These are phyloP conservation scores for Talaromyces sp. DNA, from an alignment of 2,329 filamentous ascomycete species.

Conservation along the genomic window DNA sequence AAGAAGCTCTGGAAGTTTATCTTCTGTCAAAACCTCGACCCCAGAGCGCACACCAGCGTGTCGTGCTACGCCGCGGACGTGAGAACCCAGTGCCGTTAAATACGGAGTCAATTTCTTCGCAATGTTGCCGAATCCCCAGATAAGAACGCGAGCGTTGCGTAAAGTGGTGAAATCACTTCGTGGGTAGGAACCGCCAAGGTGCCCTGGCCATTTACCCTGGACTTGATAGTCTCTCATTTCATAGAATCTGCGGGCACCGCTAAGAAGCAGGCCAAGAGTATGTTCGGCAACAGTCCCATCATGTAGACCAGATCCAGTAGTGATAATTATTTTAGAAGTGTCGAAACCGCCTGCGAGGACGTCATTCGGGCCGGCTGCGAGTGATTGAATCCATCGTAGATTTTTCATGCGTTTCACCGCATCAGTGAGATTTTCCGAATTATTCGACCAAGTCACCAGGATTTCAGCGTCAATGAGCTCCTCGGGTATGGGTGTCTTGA, in stretches of 20 bases:
- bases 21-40: conserved; percentile 56
- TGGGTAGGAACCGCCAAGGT: conserved; percentile 60
- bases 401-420: conserved; percentile 55
- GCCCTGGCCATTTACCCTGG: conserved; percentile 56
- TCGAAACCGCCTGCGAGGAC: conserved; percentile 62
- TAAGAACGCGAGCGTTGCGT: conserved; percentile 55
- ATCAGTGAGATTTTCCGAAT: conserved; percentile 56
- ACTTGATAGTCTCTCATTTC: conserved; percentile 58
- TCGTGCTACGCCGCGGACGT: conserved; percentile 59
- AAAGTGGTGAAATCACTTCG: conserved; percentile 58
- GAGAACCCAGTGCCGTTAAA: conserved; percentile 55
- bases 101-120: conserved; percentile 59
- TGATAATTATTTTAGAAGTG: conserved; percentile 49
- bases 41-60: conserved; percentile 56
- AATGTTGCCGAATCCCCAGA: conserved; percentile 68
- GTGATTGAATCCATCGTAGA: conserved; percentile 64
- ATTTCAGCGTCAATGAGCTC: conserved; percentile 58
- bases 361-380: conserved; percentile 65
- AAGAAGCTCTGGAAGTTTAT: conserved; percentile 53
- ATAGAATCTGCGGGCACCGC: conserved; percentile 53
- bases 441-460: conserved; percentile 63
- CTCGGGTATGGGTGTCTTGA: conserved; percentile 54
- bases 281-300: conserved; percentile 65
- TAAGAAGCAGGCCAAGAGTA: conserved; percentile 51
- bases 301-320: conserved; percentile 62